Evolutionary conservation across 202 grass and related monocot genomes (phyloP), one percentile per base, ranked within the genome.

Genomic region (Digitaria exilis): DNA sequence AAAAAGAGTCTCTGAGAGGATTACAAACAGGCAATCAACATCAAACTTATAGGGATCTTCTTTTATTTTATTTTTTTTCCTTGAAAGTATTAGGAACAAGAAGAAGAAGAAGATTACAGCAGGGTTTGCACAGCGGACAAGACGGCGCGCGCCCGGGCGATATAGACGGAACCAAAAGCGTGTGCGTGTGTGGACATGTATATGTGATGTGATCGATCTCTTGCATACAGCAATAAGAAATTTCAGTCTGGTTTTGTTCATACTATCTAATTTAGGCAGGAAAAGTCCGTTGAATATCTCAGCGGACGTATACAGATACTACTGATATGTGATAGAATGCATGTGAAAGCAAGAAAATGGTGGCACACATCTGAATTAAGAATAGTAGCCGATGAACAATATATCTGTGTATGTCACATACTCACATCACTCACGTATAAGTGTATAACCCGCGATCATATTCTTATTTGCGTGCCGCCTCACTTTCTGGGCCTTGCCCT

Each of bases 261-360:
- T 39, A 44, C 41, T 28, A 4, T 1, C 52, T 41, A 42, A n/a
- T 12, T 7, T 39, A 39, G 37, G 7, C 9, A 58, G 13, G 14
- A 56, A 42, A 59, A 28, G 8, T 44, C 22, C 17, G 54, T 60
- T 76, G 73, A 76, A 76, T 76, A 11, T 76, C 1, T 75, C 72
- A 57, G 9, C 8, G 15, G 22, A 60, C 37, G 26, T 58, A 41
- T 31, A 4, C 11, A 34, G 5, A 13, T 43, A 3, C 37, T 25
- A 25, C 55, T 58, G 10, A 13, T 25, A 7, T 57, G 12, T 13
- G 48, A 37, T 37, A 19, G n/a, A 11, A 54, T 69, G 5, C 46
- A 80, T 69, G 77, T 80, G 78, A 80, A 80, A 56, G 50, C 65
- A 42, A 80, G 78, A 80, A 80, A 56, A 54, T 31, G 18, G 2